Base-by-base conservation (phyloP, 805 yeast genomes). In the Myxozyma neglecta region DNA sequence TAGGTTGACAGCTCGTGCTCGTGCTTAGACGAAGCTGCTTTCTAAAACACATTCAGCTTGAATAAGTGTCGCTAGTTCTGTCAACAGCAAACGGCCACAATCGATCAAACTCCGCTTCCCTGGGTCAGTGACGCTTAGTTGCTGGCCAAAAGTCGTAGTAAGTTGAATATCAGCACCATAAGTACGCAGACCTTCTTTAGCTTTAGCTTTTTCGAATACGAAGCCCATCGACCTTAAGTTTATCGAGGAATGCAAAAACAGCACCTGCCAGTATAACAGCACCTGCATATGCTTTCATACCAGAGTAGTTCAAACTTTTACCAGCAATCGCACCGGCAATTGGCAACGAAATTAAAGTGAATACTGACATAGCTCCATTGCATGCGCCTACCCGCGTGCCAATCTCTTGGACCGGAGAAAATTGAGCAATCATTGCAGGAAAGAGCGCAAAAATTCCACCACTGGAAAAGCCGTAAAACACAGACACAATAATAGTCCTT, bases 381-480 rank as follows among this genome's bases (percentile, higher is more conserved):
- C 89, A 81, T 43, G 84, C 60, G 1, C 89, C 89, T 89, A 89
- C 87, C 9, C 75, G 63, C 1, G 70, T 68, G 8, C 76, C 75
- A n/a, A 72, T 66, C n/a, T 68, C 65, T 20, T 69, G 47, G 48
- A 70, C 65, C 0, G 69, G 65, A 1, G 75, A 72, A 32, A 63
- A 39, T 32, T 64, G 63, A 1, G 75, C 74, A 1, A 73, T 66
- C 16, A 71, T 54, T 8, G 73, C 70, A 0, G 77, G 73, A 10
- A 71, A 72, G 11, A 73, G 56, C 16, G 74, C 71, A 24, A 73
- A 70, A 7, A 70, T 49, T 1, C 76, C 73, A 7, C 78, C 78
- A 8, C 72, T 62, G 53, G 69, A 62, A 56, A 72, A 67, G 2
- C 79, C 79, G 53, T 69, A 70, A 7, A 74, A 40, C 20, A 74